Base-by-base conservation (phyloP, 306 rosid species). In the Prunus kanzakura region DNA sequence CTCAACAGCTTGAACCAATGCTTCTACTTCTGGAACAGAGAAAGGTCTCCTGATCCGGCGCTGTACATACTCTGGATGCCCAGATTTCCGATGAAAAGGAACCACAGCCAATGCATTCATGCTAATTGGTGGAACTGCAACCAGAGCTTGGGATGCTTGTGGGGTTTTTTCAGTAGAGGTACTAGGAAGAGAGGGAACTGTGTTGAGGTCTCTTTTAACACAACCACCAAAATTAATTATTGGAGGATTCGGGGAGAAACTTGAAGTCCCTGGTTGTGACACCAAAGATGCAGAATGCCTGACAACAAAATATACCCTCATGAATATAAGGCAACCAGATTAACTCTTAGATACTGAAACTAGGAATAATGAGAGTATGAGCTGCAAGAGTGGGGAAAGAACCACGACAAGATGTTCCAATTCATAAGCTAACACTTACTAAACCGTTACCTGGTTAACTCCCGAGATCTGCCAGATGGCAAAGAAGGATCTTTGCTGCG, bases 21-120 rank as follows among this genome's bases (percentile, higher is more conserved):
- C 96, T 79, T 89, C 90, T 54, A 91, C 96, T 86, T 91, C 96
- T 35, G 90, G 74, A 69, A 91, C 96, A 49, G 96, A 87, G 83
- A 91, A 91, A 19, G 93, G 96, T 73, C 96, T 85, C 88, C 96
- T 87, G 29, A 91, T 91, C 61, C 91, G 92, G 25, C 96, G 93
- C 64, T 82, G 90, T 55, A 70, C 80, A 79, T 85, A 91, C 80
- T 86, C 88, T 38, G 84, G 76, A 79, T 87, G 88, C 72, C 89
- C 86, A 19, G 89, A 77, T 84, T 87, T 91, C 57, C 82, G 83
- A 18, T 81, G 73, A 15, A 78, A 84, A 38, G 93, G 93, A 80
- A 87, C 87, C 77, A 89, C 82, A 73, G 89, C 88, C 67, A 91
- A 81, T 60, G 93, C 77, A 66, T 87, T 82, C 87, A 83, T 86